phyloP scores from a whole-genome alignment of 208 protist genomes.

The Wallacemonas rigidus region DNA sequence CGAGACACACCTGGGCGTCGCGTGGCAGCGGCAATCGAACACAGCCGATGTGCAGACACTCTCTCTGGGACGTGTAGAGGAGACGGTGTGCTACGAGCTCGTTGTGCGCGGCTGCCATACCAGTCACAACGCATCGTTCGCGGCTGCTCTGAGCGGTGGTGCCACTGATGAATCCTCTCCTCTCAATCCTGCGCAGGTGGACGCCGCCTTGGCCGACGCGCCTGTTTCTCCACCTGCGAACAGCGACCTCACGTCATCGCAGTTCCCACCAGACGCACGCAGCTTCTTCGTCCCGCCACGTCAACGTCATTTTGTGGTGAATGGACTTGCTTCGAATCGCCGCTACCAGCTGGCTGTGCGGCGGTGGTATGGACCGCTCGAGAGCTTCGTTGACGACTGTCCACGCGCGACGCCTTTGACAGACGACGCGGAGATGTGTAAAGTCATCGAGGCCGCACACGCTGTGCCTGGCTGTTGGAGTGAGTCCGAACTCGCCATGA shows the following conservation, averaged over 20 bases:
- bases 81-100: slow-evolving; percentile 82
- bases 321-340: slow-evolving; percentile 72
- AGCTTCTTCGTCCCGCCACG: slow-evolving; percentile 54
- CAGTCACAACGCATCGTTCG: neutral
- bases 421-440: slow-evolving; percentile 35
- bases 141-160: slow-evolving; percentile 2
- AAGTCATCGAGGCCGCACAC: slow-evolving; percentile 46
- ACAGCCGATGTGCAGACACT: slow-evolving; percentile 55
- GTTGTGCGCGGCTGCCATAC: slow-evolving; percentile 61
- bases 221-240: neutral
- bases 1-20: slow-evolving; percentile 80
- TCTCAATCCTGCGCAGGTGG: neutral
- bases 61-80: slow-evolving; percentile 64
- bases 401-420: neutral
- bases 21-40: slow-evolving; percentile 77
- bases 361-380: slow-evolving; percentile 83
- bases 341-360: slow-evolving; percentile 82
- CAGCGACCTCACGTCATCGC: neutral
- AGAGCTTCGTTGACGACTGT: slow-evolving; percentile 34
- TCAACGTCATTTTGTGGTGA: slow-evolving; percentile 53
- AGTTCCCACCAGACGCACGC: slow-evolving; percentile 22
- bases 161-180: neutral
- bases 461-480: slow-evolving; percentile 81
- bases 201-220: slow-evolving; percentile 18
- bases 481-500: slow-evolving; percentile 64